Conservation (phyloP, 495 filamentous ascomycete genomes). For the Neurospora terricola region DNA sequence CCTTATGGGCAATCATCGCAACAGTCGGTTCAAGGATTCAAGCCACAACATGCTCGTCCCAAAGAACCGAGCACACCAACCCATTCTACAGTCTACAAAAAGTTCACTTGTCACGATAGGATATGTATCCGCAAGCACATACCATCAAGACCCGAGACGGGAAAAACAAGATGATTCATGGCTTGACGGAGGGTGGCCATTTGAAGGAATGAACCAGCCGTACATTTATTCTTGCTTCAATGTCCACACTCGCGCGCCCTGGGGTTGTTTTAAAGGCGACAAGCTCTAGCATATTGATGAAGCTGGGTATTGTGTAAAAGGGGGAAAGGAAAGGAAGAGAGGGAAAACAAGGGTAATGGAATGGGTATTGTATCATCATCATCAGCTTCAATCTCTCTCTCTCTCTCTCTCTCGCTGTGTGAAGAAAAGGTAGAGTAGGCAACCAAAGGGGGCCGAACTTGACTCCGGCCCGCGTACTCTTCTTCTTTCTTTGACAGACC, state of each 20-base stretch:
- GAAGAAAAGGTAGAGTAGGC: background rate
- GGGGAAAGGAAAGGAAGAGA: background rate
- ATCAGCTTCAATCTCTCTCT: background rate
- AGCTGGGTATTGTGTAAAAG: constrained; percentile 15
- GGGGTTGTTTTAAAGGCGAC: constrained; percentile 27
- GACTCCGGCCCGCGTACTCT: background rate
- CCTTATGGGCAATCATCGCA: background rate
- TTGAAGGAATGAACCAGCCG: constrained; percentile 3
- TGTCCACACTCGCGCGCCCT: constrained; percentile 45
- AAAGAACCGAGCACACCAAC: background rate
- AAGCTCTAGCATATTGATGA: constrained; percentile 44
- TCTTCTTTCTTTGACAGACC: background rate
- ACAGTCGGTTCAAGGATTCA: background rate
- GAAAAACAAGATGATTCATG: constrained; percentile 9
- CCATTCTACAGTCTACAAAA: background rate
- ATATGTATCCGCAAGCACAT: constrained; percentile 2
- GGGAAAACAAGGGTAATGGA: background rate
- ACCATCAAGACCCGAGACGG: constrained; percentile 9
- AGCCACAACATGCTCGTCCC: background rate
- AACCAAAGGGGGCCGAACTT: background rate
- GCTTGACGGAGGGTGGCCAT: constrained; percentile 14
- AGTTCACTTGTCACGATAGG: background rate
- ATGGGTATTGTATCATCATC: background rate
- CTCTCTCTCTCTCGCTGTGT: background rate
- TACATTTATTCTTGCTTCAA: constrained; percentile 37